Evolutionary conservation across 179 eudicot genomes (phyloP), one percentile per base, ranked within the genome.

Genomic region (Beta macrorhiza): DNA sequence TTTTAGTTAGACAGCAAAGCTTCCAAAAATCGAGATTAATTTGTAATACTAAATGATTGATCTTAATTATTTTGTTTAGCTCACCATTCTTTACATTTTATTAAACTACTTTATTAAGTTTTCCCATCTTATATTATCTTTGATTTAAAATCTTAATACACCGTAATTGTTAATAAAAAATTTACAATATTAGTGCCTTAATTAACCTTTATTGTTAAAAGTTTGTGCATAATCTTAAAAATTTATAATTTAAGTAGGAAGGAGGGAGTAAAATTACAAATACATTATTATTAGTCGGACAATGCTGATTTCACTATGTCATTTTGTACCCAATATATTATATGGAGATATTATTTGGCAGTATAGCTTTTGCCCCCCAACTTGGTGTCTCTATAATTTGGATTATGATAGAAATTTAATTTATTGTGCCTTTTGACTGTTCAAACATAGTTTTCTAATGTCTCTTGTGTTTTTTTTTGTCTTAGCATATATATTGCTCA

Each of bases 1-100:
- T 73, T 51, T 77, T 13, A 37, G 6, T 78, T 19, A 29, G 82
- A 67, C 70, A 82, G 72, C 84, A 82, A 82, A 82, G 57, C 78
- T 82, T 55, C 77, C 77, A 74, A 16, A 16, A 74, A 57, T 56
- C 47, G 4, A 37, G 42, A 37, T 37, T 37, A 37, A 37, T 37
- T 37, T 37, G 42, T 37, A 37, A 37, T 37, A 37, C 42, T 37
- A 3, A 32, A 37, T 37, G 1, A 37, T 37, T 37, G 42, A 37
- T 37, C 42, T 37, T 37, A 37, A 37, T 37, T 37, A 37, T 37
- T 37, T 37, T 37, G 42, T 37, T 37, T 37, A 37, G 42, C 42
- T 37, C 4, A 37, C 42, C 42, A 3, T 37, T 37, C 42, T 2
- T 3, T 37, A 37, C 42, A 37, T 37, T 2, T 37, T 37, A 37